Base-by-base conservation (phyloP, 2,329 filamentous ascomycete species). In the Alternaria triticimaculans region DNA sequence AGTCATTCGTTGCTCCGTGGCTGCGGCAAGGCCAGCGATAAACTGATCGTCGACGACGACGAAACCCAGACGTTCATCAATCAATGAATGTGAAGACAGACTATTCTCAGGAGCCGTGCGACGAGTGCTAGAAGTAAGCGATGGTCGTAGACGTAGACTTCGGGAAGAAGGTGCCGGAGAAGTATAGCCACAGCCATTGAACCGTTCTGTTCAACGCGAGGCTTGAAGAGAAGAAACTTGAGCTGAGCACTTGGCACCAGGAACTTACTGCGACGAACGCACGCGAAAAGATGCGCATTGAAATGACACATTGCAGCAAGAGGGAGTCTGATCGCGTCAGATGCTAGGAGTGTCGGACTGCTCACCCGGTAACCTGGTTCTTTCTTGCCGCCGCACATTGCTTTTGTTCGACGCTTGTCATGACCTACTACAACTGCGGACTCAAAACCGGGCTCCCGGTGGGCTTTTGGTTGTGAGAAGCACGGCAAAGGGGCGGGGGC, bases 401-500 rank as follows among this genome's bases (percentile, higher is more conserved):
- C 30, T 30, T 53, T 37, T 15, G 5, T 25, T 12, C 30, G 14
- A 12, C n/a, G 49, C 18, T 25, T 21, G 20, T 21, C 2, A 11
- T 10, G 15, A 23, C 10, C 15, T 15, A 9, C 21, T 30, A n/a
- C 43, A 9, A 15, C 18, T 30, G 20, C 9, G 43, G n/a, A 26
- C n/a, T 11, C 15, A 25, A 12, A n/a, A 20, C 5, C 26, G 44
- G 20, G 23, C 7, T 23, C 18, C 25, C 43, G 43, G 54, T 28
- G 41, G 28, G 28, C 20, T 15, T 46, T 14, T 57, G 30, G 20
- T 25, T 20, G 26, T n/a, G 28, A 33, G 21, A 26, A 41, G 20
- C 14, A 49, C 26, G 44, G 43, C 21, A 30, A 28, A 49, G 28
- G 28, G 20, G 10, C 46, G 37, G 23, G 54, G 23, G 54, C 43